phyloP scores from a whole-genome alignment of 169 alveolate species.

The Plasmodium coatneyi region DNA sequence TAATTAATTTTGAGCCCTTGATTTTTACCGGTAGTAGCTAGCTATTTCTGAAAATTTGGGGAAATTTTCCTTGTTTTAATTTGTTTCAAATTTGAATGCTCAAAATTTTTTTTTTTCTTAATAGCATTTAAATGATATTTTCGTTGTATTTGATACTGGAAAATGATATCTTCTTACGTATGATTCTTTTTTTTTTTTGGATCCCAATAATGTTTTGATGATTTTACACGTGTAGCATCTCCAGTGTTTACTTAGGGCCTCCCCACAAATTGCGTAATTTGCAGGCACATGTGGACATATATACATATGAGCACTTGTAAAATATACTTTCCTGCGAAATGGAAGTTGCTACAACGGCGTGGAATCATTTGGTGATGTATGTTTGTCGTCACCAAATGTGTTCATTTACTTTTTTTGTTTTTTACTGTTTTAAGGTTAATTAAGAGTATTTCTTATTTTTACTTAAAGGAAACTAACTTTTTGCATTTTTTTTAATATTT shows the following conservation, averaged over 20 bases:
- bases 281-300: neutral
- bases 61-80: neutral
- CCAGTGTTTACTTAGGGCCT: neutral
- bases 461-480: neutral
- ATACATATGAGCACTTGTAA: neutral
- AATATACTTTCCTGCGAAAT: no score
- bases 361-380: neutral
- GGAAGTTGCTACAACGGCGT: neutral
- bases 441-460: no score
- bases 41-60: neutral
- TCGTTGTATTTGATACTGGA: neutral
- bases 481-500: neutral
- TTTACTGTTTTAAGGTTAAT: neutral
- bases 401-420: no score
- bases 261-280: neutral
- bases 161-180: neutral
- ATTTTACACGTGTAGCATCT: neutral
- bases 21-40: neutral
- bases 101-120: neutral
- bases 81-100: neutral
- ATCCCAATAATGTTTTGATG: neutral
- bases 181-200: no score
- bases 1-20: neutral
- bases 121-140: neutral
- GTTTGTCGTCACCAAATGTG: neutral